Conservation (phyloP, 2,329 filamentous ascomycete species). For the Ophioceras dolichostomum region DNA sequence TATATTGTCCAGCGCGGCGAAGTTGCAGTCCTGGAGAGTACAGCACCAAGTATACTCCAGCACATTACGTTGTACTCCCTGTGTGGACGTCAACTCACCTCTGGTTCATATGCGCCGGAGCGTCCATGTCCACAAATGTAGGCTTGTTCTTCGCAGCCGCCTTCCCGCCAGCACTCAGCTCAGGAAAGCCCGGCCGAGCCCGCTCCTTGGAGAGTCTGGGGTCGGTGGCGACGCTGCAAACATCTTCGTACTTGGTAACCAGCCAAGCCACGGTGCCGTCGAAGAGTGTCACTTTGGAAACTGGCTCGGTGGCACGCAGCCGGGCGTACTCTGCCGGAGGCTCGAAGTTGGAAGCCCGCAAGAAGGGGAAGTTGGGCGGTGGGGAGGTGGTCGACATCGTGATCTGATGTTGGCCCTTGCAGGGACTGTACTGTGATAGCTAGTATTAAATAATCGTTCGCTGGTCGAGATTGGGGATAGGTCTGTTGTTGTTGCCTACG, state of each 20-base stretch:
- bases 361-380: conserved; percentile 23
- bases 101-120: conserved; percentile 32
- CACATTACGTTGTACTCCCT: too few relatives aligned
- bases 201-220: conserved; percentile 33
- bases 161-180: conserved; percentile 32
- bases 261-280: conserved; percentile 35
- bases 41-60: too few relatives aligned
- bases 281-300: conserved; percentile 31
- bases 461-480: too few relatives aligned
- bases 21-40: too few relatives aligned
- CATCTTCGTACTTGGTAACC: conserved; percentile 32
- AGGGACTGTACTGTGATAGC: too few relatives aligned
- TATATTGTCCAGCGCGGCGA: too few relatives aligned
- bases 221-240: conserved; percentile 29
- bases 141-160: conserved; percentile 33
- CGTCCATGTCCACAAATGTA: conserved; percentile 38
- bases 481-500: too few relatives aligned
- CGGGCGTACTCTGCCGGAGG: conserved; percentile 30
- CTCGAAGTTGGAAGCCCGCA: conserved; percentile 22
- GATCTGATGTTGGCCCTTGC: too few relatives aligned
- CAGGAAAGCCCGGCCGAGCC: conserved; percentile 29
- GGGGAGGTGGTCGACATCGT: neutral
- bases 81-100: conserved; percentile 17
- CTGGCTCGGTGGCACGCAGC: conserved; percentile 27
- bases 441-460: too few relatives aligned